Base-by-base conservation (phyloP, 306 rosid genomes). In the Citrullus mucosospermus region DNA sequence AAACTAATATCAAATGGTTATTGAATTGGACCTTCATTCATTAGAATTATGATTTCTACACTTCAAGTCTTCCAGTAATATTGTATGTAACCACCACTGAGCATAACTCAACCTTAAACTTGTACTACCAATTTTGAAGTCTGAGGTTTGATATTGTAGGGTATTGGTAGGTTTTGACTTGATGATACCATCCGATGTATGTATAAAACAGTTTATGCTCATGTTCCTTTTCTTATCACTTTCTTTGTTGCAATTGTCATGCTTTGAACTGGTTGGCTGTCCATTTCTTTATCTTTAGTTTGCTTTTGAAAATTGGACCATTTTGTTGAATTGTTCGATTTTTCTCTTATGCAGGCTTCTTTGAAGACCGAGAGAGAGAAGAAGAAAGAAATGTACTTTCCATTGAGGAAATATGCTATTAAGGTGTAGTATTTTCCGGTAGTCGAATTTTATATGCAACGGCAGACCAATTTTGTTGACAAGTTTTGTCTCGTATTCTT, bases 391-490 rank as follows among this genome's bases (percentile, higher is more conserved):
- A 83, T 88, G 72, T 91, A 91, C 82, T 93, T 83, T 80, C 98
- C 98, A 11, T 11, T 88, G 87, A 93, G 98, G 89, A 93, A 91
- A 71, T 93, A 83, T 71, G 98, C 98, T 8, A 88, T 93, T 72
- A 93, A 93, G 85, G 98, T 89, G 80, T 93, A 89, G 83, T 78
- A 17, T 0, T 68, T 43, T 39, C 38, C 18, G 53, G 9, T 46
- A 46, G 39, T 20, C 41, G 5, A 53, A 6, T 25, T 46, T 25
- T 13, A 12, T 25, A 46, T 71, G 58, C 76, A 71, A 55, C 32
- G 4, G 30, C 51, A 75, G 30, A 75, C 78, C 50, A 75, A 6
- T 57, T 38, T 54, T 76, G 77, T 76, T 56, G 66, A 18, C 63
- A 55, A 56, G 36, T 76, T 76, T 76, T 76, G 76, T 36, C 12